A percentile compares a stretch with the other conserved stretches of the same genome.
Conservation (phyloP, 768 basidiomycete species). For the Obba rivulosa region DNA sequence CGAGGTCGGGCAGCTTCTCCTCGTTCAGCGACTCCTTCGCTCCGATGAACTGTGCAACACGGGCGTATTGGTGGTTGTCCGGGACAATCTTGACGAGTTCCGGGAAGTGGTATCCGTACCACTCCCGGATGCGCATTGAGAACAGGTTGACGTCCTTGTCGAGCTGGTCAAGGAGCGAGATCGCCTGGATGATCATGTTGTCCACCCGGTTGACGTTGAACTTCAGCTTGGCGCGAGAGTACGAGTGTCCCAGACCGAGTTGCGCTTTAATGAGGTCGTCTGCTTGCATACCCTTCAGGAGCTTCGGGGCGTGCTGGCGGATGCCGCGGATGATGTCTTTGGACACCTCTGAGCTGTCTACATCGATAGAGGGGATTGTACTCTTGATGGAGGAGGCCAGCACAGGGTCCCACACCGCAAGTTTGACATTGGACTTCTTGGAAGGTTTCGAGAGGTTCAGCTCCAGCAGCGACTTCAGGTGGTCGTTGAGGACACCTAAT, state of each 20-base stretch:
- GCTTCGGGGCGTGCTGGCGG: conserved; percentile 83
- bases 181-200: conserved; percentile 99
- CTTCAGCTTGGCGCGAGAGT: conserved; percentile 96
- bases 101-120: conserved; percentile 99
- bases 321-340: conserved; percentile 89
- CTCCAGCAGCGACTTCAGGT: conserved; percentile 79
- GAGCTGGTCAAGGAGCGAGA: conserved; percentile 95
- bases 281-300: conserved; percentile 82
- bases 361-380: conserved; percentile 56
- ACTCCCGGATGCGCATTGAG: conserved; percentile 96
- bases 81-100: conserved; percentile 91
- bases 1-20: conserved; percentile 74
- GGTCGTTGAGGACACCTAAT: conserved; percentile 81
- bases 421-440: conserved; percentile 60
- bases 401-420: conserved; percentile 73
- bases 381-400: conserved; percentile 77
- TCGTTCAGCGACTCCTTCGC: conserved; percentile 79
- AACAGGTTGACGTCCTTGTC: conserved; percentile 99
- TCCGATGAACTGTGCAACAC: conserved; percentile 78
- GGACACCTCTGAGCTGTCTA: conserved; percentile 76
- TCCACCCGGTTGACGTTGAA: conserved; percentile 95
- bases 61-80: conserved; percentile 94
- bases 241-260: conserved; percentile 95
- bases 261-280: conserved; percentile 91
- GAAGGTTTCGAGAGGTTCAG: conserved; percentile 79